Percentiles rank a stretch among this genome's conserved stretches.
phyloP scores from a whole-genome alignment of 257 asterid genomes.

The Solanum corneliomulleri region DNA sequence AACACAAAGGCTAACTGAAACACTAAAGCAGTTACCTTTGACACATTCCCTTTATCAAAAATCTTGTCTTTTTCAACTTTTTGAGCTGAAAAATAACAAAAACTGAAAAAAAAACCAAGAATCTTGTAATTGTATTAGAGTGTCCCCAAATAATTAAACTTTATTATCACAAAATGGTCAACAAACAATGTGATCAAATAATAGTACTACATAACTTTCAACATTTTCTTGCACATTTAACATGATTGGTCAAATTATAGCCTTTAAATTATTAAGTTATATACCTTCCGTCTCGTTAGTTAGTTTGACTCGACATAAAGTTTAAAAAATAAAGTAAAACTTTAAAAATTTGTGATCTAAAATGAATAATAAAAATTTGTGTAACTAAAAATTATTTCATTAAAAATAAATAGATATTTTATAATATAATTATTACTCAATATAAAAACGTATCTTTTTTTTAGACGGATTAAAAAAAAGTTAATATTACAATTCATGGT shows the following conservation, averaged over 20 bases:
- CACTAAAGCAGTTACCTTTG: not conserved
- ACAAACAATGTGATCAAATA: not conserved
- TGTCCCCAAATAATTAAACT: too few species aligned
- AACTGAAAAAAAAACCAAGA: not conserved
- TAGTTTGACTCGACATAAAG: too few species aligned
- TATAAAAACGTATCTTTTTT: too few species aligned
- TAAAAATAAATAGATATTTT: too few species aligned
- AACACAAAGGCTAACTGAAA: not conserved
- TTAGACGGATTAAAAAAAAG: too few species aligned
- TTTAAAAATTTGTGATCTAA: too few species aligned
- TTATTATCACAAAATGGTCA: not conserved
- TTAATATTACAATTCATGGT: too few species aligned
- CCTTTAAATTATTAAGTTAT: too few species aligned
- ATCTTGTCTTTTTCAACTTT: not conserved
- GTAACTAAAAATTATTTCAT: rapidly evolving
- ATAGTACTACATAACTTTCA: not conserved
- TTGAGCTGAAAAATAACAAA: not conserved
- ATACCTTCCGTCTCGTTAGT: rapidly evolving
- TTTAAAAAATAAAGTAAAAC: too few species aligned
- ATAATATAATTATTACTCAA: too few species aligned
- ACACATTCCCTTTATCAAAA: not conserved
- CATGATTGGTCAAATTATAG: not conserved
- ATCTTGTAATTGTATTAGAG: not conserved
- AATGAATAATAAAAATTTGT: too few species aligned
- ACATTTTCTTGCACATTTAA: not conserved